Evolutionary conservation across 192 early-diverging fungal species (phyloP).

Genomic region (Chytriomyces sp.): DNA sequence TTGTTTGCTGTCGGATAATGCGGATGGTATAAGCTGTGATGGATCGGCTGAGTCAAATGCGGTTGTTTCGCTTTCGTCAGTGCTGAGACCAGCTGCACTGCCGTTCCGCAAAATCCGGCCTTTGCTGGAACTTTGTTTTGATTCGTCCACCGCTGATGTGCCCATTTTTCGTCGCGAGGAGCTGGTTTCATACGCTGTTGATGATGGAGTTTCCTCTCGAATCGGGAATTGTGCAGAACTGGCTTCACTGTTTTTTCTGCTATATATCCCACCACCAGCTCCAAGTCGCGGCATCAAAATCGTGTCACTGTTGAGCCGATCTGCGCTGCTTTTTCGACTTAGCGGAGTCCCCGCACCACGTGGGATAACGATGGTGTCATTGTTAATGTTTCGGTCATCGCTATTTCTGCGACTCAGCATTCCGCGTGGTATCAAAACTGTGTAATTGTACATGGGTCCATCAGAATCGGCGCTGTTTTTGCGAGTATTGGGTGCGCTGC

Average conservation of each 20-base stretch:
- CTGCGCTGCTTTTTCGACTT: background rate
- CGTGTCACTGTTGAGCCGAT: background rate
- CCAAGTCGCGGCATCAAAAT: background rate
- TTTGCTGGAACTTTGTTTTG: background rate
- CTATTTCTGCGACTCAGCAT: background rate
- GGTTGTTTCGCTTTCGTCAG: background rate
- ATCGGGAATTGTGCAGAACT: background rate
- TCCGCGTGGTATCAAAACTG: background rate
- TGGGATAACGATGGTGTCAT: background rate
- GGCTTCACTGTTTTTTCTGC: background rate
- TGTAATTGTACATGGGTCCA: background rate
- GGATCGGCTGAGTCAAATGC: constrained; percentile 27
- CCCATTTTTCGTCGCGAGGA: background rate
- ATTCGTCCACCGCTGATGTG: background rate
- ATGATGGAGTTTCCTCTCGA: background rate
- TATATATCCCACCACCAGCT: background rate
- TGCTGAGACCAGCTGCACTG: background rate
- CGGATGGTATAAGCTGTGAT: constrained; percentile 42
- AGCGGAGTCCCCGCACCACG: background rate
- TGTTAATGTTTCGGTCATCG: background rate
- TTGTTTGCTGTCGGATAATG: constrained; percentile 36
- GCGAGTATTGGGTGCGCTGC: background rate
- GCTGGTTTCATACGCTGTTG: constrained; percentile 12
- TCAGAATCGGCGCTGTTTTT: background rate
- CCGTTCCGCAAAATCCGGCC: background rate